Evolutionary conservation across 73 alveolate genomes (phyloP).

Genomic region (Paraurostyla sp.): DNA sequence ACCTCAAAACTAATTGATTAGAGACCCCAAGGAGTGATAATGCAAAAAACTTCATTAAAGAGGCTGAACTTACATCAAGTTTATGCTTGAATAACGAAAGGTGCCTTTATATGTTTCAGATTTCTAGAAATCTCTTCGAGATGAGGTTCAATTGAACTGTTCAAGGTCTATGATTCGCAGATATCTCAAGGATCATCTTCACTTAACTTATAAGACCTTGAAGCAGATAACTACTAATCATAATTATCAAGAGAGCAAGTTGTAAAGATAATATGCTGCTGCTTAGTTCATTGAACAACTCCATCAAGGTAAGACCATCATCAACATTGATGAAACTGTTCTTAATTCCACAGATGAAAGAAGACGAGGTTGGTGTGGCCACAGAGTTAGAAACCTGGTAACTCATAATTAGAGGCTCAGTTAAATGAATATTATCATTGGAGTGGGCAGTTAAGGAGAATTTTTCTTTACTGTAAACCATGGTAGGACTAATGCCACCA

Average conservation of each 20-base stretch:
- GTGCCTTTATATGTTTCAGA: slow-evolving; percentile 3
- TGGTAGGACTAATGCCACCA: not conserved
- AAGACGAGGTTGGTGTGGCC: slow-evolving; percentile 1
- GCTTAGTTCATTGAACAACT: not conserved
- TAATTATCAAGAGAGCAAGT: not conserved
- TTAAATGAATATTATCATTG: slow-evolving; percentile 13
- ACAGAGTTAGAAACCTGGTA: not conserved
- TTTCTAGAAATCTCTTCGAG: not conserved
- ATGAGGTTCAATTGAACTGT: not conserved
- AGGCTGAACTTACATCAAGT: not conserved
- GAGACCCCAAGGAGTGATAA: not conserved
- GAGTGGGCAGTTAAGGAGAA: slow-evolving; percentile 37
- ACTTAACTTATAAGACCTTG: not conserved
- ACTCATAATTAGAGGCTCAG: not conserved
- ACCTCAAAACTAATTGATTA: not conserved
- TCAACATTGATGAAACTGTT: slow-evolving; percentile 36
- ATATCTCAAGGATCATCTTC: not conserved
- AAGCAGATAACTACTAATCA: not conserved
- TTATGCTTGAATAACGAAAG: not conserved
- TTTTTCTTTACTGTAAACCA: slow-evolving; percentile 10
- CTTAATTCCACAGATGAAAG: slow-evolving; percentile 15
- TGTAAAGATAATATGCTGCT: slow-evolving; percentile 46
- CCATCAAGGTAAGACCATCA: not conserved
- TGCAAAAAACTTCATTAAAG: not conserved
- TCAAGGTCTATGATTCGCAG: slow-evolving; percentile 16